Conservation (phyloP, 2,329 filamentous ascomycete species). For the Pseudogymnoascus sp. region DNA sequence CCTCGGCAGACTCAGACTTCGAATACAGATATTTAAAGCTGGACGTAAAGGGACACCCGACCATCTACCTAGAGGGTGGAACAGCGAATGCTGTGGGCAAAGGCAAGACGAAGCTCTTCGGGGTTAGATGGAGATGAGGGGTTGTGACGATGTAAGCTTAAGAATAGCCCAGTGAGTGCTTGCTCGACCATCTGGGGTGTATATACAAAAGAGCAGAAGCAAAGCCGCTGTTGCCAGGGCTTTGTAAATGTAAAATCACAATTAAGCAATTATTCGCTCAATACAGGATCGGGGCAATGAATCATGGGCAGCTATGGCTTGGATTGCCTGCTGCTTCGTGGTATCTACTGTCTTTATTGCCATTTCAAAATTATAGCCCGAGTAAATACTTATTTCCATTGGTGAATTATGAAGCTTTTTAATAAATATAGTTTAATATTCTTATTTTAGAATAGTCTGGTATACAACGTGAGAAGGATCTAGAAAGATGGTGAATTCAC, state of each 20-base stretch:
- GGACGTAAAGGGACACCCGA: conserved; percentile 63
- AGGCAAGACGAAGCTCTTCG: conserved; percentile 26
- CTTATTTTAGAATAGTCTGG: background rate
- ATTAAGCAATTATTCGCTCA: background rate
- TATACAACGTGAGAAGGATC: background rate
- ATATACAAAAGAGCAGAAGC: conserved; percentile 5
- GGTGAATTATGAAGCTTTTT: background rate
- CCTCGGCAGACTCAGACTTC: conserved; percentile 61
- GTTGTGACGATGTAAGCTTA: background rate
- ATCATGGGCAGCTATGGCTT: background rate
- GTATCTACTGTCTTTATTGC: background rate
- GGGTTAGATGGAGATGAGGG: conserved; percentile 17
- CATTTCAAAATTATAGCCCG: background rate
- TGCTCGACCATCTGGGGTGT: background rate
- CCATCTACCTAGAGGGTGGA: conserved; percentile 57
- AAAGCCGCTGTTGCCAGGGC: background rate
- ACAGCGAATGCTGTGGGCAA: conserved; percentile 19
- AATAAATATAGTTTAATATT: background rate
- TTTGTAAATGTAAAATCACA: background rate
- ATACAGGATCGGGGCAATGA: background rate
- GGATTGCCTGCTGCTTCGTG: background rate
- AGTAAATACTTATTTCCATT: background rate
- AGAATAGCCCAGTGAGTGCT: background rate
- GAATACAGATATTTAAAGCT: conserved; percentile 74
- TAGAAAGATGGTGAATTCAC: background rate